These are phyloP conservation scores for Elymus sibiricus DNA, from an alignment of 176 grass and related monocot genomes.

Conservation along the genomic window DNA sequence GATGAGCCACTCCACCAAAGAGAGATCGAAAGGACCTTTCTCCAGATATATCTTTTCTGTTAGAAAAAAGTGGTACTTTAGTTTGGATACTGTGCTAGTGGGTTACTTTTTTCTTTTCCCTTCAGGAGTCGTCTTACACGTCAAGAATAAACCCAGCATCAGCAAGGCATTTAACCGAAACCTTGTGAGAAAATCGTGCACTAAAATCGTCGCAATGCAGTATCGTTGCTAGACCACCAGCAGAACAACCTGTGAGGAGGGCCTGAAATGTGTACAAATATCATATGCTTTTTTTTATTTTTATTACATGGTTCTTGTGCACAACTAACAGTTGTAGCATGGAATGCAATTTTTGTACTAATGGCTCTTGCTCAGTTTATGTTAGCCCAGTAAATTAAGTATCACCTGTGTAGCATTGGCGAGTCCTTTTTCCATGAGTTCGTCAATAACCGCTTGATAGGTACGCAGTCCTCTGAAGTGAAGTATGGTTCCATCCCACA, in stretches of 20 bases:
- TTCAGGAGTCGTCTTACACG: conserved; percentile 40
- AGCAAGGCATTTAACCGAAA: conserved; percentile 63
- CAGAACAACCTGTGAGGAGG: conserved; percentile 74
- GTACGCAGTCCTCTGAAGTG: conserved; percentile 68
- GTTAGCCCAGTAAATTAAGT: neutral
- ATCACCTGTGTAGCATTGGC: conserved; percentile 59
- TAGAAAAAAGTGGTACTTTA: neutral
- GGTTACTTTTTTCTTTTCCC: neutral
- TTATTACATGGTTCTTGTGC: neutral
- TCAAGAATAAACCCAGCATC: conserved; percentile 85
- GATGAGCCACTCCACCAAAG: conserved; percentile 45
- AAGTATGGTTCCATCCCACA: neutral
- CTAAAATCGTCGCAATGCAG: conserved; percentile 75
- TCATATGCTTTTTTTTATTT: neutral
- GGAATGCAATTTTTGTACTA: neutral
- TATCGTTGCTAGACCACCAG: conserved; percentile 60
- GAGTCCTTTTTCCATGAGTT: conserved; percentile 58
- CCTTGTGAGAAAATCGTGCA: conserved; percentile 30
- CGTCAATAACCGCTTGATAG: conserved; percentile 55
- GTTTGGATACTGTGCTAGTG: neutral
- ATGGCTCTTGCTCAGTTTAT: neutral
- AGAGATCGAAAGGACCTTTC: conserved; percentile 42
- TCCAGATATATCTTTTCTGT: conserved; percentile 66
- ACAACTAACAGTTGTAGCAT: neutral
- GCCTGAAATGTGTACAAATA: conserved; percentile 35